Conservation (phyloP, 1,284 basidiomycete species). For the Rhizoctonia solani region DNA sequence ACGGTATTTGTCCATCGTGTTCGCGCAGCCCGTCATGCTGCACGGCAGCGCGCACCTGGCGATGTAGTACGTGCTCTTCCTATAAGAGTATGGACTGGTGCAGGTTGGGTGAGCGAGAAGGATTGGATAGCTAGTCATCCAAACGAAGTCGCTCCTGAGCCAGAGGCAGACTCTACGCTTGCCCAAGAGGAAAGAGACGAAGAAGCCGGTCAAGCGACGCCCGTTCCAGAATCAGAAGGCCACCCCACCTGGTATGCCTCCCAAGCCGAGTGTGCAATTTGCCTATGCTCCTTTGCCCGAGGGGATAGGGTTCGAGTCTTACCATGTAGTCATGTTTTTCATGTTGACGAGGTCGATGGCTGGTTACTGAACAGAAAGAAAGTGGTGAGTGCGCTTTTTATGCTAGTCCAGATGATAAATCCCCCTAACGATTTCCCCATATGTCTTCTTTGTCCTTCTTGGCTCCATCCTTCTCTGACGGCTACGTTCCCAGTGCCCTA, state of each 20-base stretch:
- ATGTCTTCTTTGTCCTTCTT: background rate
- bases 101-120: constrained; percentile 41
- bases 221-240: background rate
- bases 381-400: constrained; percentile 45
- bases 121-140: constrained; percentile 35
- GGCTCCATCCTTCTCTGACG: background rate
- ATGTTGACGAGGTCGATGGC: constrained; percentile 51
- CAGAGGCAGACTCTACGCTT: background rate
- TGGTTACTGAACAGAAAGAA: constrained; percentile 55
- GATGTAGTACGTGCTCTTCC: constrained; percentile 46
- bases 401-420: background rate
- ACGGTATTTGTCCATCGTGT: constrained; percentile 46
- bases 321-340: constrained; percentile 54
- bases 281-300: constrained; percentile 51
- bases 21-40: constrained; percentile 40
- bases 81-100: constrained; percentile 44
- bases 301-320: constrained; percentile 54
- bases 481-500: constrained; percentile 46
- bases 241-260: constrained; percentile 34
- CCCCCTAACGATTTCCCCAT: background rate
- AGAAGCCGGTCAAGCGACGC: background rate
- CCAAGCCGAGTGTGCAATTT: constrained; percentile 53
- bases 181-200: background rate
- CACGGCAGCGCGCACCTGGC: constrained; percentile 44
- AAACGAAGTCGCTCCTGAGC: background rate